Percentiles rank a stretch among this genome's conserved stretches.
Evolutionary conservation across 768 basidiomycete genomes (phyloP).

Genomic region (Auriscalpium microsporum): DNA sequence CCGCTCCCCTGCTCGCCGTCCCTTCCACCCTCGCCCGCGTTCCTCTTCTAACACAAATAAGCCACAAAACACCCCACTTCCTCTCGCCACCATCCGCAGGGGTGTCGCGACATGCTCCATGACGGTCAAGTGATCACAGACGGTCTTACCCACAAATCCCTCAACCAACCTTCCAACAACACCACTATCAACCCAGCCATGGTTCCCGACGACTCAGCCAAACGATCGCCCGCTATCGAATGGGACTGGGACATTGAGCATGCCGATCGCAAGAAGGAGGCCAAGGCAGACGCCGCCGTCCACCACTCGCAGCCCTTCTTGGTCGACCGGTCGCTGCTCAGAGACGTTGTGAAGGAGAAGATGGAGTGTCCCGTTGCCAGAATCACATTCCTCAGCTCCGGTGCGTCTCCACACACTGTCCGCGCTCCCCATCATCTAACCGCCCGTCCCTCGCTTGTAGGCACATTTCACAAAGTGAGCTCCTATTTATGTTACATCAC

Average conservation of each 20-base stretch:
- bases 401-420: conserved; percentile 30
- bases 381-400: conserved; percentile 68
- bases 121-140: conserved; percentile 4
- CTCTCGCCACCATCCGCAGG: neutral
- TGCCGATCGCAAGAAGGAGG: conserved; percentile 58
- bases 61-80: neutral
- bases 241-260: conserved; percentile 74
- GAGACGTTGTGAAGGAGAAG: conserved; percentile 70
- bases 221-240: conserved; percentile 23
- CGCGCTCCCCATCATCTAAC: conserved; percentile 9
- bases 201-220: neutral
- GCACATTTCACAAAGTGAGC: conserved; percentile 77
- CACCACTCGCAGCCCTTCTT: conserved; percentile 62
- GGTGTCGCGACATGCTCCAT: conserved; percentile 7
- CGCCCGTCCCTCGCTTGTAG: conserved; percentile 26
- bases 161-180: neutral
- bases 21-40: too few species aligned
- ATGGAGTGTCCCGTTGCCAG: conserved; percentile 57
- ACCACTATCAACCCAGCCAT: neutral
- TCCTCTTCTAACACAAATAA: too few species aligned
- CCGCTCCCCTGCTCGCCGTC: too few species aligned
- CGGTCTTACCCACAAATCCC: conserved; percentile 1
- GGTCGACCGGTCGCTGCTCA: conserved; percentile 66
- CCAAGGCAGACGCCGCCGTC: conserved; percentile 50
- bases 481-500: conserved; percentile 7